These are phyloP conservation scores for Aspergillus fumigatus DNA, from an alignment of 2,329 filamentous ascomycete species.

Conservation along the genomic window DNA sequence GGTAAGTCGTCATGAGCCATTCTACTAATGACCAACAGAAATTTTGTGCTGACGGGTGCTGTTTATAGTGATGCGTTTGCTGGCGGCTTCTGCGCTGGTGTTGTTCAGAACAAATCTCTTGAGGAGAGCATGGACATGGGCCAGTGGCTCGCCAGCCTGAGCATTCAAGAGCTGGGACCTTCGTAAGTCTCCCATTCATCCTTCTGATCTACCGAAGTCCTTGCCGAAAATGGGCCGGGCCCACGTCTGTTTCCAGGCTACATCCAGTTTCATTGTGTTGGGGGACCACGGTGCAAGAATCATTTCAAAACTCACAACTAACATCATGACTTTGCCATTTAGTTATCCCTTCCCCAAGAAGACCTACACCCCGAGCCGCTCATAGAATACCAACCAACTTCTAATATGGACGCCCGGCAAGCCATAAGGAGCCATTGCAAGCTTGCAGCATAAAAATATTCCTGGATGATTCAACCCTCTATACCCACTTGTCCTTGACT, in stretches of 20 bases:
- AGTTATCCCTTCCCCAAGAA: slow-evolving; percentile 83
- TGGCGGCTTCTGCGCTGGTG: slow-evolving; percentile 84
- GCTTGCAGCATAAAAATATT: slow-evolving; percentile 9
- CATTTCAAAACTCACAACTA: slow-evolving; percentile 6
- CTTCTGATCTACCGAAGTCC: neutral
- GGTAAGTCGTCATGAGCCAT: slow-evolving; percentile 37
- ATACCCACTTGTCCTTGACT: slow-evolving; percentile 32
- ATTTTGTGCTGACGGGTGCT: slow-evolving; percentile 10
- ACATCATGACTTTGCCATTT: slow-evolving; percentile 35
- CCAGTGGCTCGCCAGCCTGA: slow-evolving; percentile 91
- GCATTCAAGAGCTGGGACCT: slow-evolving; percentile 91
- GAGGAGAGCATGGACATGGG: slow-evolving; percentile 81
- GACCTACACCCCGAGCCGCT: slow-evolving; percentile 53
- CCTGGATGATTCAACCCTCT: slow-evolving; percentile 40
- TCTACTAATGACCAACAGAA: neutral
- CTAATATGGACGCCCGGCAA: neutral
- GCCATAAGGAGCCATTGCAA: slow-evolving; percentile 1
- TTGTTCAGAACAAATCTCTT: slow-evolving; percentile 78
- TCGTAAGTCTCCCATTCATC: slow-evolving; percentile 63
- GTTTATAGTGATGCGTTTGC: slow-evolving; percentile 77
- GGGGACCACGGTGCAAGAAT: neutral
- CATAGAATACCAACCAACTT: slow-evolving; percentile 14
- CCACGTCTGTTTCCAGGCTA: neutral
- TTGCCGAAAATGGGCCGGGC: neutral
- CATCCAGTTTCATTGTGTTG: neutral